Percentiles rank a stretch among this genome's conserved stretches.
phyloP scores from a whole-genome alignment of 371 early-diverging fungal species.

The Mucor racemosus region DNA sequence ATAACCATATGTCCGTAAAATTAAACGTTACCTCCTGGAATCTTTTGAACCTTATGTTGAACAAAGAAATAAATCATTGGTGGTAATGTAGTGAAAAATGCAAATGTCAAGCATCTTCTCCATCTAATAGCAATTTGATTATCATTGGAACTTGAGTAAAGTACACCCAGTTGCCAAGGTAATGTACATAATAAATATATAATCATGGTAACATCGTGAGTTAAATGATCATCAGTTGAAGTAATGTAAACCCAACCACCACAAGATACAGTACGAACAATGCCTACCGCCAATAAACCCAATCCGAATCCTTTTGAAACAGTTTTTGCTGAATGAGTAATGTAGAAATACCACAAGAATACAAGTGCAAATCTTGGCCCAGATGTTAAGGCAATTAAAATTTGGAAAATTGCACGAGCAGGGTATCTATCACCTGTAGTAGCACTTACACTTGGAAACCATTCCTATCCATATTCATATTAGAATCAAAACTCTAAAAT shows the following conservation, averaged over 20 bases:
- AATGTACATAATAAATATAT: constrained; percentile 75
- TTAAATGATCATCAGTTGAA: constrained; percentile 77
- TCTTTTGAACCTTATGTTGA: constrained; percentile 75
- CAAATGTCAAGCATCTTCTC: constrained; percentile 48
- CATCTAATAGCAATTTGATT: constrained; percentile 42
- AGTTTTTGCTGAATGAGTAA: constrained; percentile 49
- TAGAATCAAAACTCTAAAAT: background rate
- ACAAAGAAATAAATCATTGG: constrained; percentile 82
- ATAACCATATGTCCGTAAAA: too few relatives aligned
- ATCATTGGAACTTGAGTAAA: constrained; percentile 43
- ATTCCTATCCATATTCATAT: constrained; percentile 56
- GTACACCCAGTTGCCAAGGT: constrained; percentile 74
- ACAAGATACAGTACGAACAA: constrained; percentile 74
- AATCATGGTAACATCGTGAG: constrained; percentile 85
- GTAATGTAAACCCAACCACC: constrained; percentile 87
- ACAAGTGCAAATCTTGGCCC: constrained; percentile 74
- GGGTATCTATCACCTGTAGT: constrained; percentile 85
- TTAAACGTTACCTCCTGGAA: constrained; percentile 63
- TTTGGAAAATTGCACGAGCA: constrained; percentile 77
- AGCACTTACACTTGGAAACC: constrained; percentile 86
- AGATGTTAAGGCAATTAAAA: constrained; percentile 76
- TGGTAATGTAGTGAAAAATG: constrained; percentile 70
- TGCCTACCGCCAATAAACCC: constrained; percentile 64
- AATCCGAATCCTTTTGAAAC: constrained; percentile 58
- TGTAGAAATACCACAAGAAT: constrained; percentile 67